A percentile compares a stretch with the other conserved stretches of the same genome.
Conservation (phyloP, 805 yeast genomes). For the Teunomyces tritomae region DNA sequence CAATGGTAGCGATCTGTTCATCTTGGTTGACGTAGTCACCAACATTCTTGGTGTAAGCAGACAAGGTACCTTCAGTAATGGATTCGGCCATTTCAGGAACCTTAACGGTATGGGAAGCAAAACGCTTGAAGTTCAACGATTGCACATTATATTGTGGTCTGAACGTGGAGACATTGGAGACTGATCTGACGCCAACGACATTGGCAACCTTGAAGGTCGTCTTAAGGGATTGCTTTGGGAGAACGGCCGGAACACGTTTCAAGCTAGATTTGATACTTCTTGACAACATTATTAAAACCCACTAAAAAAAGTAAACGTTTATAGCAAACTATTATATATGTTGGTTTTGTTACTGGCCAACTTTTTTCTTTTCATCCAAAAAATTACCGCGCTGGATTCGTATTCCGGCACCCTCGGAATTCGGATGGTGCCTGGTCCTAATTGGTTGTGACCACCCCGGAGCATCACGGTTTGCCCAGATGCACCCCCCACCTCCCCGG, state of each 20-base stretch:
- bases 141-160: constrained; percentile 7
- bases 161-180: constrained; percentile 10
- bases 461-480: background rate
- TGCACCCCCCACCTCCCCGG: background rate
- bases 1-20: constrained; percentile 93
- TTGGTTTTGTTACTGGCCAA: constrained; percentile 2
- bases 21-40: constrained; percentile 88
- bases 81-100: constrained; percentile 99
- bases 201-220: constrained; percentile 12
- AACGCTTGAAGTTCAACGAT: constrained; percentile 29
- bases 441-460: constrained; percentile 5
- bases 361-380: constrained; percentile 1
- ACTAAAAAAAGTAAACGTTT: background rate
- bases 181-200: constrained; percentile 18
- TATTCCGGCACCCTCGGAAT: constrained; percentile 3
- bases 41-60: constrained; percentile 62
- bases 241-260: constrained; percentile 24
- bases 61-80: constrained; percentile 91
- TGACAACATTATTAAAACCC: constrained; percentile 26
- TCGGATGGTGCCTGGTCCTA: background rate
- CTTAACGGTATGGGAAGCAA: constrained; percentile 56
- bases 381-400: background rate
- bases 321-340: background rate
- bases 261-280: constrained; percentile 29
- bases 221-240: constrained; percentile 7